Evolutionary conservation across 176 grass and related monocot genomes (phyloP).

Genomic region (Raddia guianensis): DNA sequence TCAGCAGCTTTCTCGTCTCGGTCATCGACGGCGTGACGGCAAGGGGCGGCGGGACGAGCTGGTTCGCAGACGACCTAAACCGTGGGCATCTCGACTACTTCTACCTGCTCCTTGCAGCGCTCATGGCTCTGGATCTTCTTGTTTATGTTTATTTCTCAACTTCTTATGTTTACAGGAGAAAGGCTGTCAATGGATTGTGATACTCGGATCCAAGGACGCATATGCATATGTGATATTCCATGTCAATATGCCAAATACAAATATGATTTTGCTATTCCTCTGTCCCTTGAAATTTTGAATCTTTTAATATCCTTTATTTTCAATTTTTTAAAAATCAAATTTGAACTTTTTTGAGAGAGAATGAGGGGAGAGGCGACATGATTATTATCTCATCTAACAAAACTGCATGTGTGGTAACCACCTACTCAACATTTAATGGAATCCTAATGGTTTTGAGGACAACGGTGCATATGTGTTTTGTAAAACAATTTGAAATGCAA

Average conservation of each 20-base stretch:
- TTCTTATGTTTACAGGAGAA: slow-evolving; percentile 46
- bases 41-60: slow-evolving; percentile 44
- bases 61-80: slow-evolving; percentile 61
- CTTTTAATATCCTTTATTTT: no score
- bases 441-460: no score
- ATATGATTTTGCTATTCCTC: background rate
- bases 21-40: slow-evolving; percentile 39
- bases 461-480: no score
- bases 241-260: no score
- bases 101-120: slow-evolving; percentile 54
- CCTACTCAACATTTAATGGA: no score
- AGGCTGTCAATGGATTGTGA: background rate
- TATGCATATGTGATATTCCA: background rate
- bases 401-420: no score
- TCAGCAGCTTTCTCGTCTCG: slow-evolving; percentile 59
- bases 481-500: no score
- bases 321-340: no score
- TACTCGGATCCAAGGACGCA: background rate
- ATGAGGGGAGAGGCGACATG: no score
- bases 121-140: slow-evolving; percentile 42
- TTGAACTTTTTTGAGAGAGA: no score
- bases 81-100: slow-evolving; percentile 68
- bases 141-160: slow-evolving; percentile 42
- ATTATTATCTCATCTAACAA: no score
- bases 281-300: no score